Evolutionary conservation across 306 rosid genomes (phyloP).

Genomic region (Cercis canadensis): DNA sequence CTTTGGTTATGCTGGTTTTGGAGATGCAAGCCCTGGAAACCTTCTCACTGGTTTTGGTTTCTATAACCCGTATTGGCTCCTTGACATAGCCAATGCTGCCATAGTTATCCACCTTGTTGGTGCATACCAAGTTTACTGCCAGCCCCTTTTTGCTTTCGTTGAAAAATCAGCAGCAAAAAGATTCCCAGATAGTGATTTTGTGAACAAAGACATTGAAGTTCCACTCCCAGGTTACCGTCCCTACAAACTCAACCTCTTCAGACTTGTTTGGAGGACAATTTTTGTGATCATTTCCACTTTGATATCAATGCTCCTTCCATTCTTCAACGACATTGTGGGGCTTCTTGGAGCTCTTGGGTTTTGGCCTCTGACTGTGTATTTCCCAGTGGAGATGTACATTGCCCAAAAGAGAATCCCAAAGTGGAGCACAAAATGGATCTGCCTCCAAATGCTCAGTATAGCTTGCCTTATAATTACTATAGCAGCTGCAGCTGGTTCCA

Average conservation of each 20-base stretch:
- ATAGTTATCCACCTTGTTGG: constrained; percentile 84
- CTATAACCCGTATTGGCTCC: constrained; percentile 78
- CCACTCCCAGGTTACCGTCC: constrained; percentile 34
- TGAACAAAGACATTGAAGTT: constrained; percentile 49
- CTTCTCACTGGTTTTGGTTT: constrained; percentile 78
- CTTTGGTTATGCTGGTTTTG: constrained; percentile 79
- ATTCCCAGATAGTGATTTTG: constrained; percentile 56
- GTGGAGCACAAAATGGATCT: constrained; percentile 74
- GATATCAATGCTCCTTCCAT: constrained; percentile 74
- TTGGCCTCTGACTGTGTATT: constrained; percentile 80
- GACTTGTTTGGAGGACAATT: constrained; percentile 66
- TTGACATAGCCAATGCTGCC: constrained; percentile 84
- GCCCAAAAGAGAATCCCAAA: constrained; percentile 62
- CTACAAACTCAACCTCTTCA: constrained; percentile 65
- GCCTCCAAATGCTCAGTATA: constrained; percentile 64
- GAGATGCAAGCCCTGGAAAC: constrained; percentile 76
- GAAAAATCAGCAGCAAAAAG: constrained; percentile 46
- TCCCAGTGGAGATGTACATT: constrained; percentile 86
- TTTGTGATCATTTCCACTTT: constrained; percentile 61
- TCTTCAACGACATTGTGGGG: constrained; percentile 73
- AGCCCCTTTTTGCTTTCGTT: constrained; percentile 74
- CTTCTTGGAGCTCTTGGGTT: constrained; percentile 84
- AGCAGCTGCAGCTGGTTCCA: constrained; percentile 74
- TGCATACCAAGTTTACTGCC: constrained; percentile 80
- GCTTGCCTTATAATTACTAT: constrained; percentile 62